Evolutionary conservation across 331 rosid genomes (phyloP), one percentile per base, ranked within the genome.

Genomic region (Acacia concinna): DNA sequence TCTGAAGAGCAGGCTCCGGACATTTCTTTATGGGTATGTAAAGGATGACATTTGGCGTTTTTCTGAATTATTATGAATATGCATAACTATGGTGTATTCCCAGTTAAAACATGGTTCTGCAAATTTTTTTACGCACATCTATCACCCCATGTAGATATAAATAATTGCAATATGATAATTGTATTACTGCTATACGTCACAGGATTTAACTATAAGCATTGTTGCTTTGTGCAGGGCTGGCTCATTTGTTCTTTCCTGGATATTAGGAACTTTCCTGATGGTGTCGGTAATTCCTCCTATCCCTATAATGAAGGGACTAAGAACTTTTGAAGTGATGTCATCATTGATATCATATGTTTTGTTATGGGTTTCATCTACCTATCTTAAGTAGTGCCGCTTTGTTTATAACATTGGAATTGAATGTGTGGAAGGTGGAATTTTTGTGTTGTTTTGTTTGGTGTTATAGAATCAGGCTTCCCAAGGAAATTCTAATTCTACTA

Each of bases 221-320:
- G 15, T 44, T 81, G 72, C 25, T 79, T 37, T 83, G 83, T 90
- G 89, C 94, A 96, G 99, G 86, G 91, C 78, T 82, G 99, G 93
- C 76, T 87, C 98, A 30, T 96, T 96, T 80, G 82, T 84, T 38
- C 4, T 90, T 63, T 90, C 99, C 13, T 96, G 99, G 99, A 91
- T 96, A 66, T 54, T 96, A 89, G 99, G 98, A 88, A 96, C 99
- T 65, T 91, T 96, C 86, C 88, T 96, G 92, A 93, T 96, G 99
- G 99, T 96, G 67, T 87, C 98, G 49, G 91, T 96, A 76, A 93
- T 96, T 81, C 98, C 98, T 62, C 94, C 99, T 11, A 64, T 91
- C 65, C 88, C 91, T 75, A 35, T 90, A 51, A 63, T 96, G 1
- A 96, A 90, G 84, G 99, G 99, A 79, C 85, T 71, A 64, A 91